A percentile compares a stretch with the other conserved stretches of the same genome.
phyloP scores from a whole-genome alignment of 2,329 filamentous ascomycete genomes.

The Xenoacremonium recifei region DNA sequence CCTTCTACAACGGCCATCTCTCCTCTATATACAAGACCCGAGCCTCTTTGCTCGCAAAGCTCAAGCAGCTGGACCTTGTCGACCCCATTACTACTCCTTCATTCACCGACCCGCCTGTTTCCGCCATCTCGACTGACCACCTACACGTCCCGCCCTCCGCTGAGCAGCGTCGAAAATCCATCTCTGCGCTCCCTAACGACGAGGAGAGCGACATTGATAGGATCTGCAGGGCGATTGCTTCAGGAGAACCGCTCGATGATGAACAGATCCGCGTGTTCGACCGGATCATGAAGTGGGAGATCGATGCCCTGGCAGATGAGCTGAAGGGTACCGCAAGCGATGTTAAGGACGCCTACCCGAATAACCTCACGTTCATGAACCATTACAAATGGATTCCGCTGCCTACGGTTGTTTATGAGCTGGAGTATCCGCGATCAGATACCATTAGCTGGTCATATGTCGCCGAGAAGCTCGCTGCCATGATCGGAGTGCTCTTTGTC shows the following conservation, averaged over 20 bases:
- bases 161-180: conserved; percentile 41
- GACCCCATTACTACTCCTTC: conserved; percentile 45
- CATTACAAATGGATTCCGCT: conserved; percentile 73
- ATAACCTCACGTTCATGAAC: conserved; percentile 64
- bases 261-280: conserved; percentile 64
- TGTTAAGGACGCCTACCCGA: conserved; percentile 57
- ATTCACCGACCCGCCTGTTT: conserved; percentile 38
- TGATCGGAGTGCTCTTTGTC: conserved; percentile 70
- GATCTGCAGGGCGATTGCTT: conserved; percentile 62
- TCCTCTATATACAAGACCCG: conserved; percentile 58
- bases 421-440: conserved; percentile 70
- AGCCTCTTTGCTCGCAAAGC: conserved; percentile 39
- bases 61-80: conserved; percentile 58
- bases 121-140: conserved; percentile 45
- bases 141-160: conserved; percentile 41
- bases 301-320: conserved; percentile 63
- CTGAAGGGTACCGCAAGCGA: conserved; percentile 60
- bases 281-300: conserved; percentile 64
- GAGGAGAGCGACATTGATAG: conserved; percentile 55
- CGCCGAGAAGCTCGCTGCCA: conserved; percentile 67
- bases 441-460: conserved; percentile 73
- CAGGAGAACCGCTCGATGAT: conserved; percentile 56
- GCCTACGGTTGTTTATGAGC: conserved; percentile 76
- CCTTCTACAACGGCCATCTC: conserved; percentile 75
- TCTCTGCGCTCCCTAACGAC: conserved; percentile 29